A percentile compares a stretch with the other conserved stretches of the same genome.
Evolutionary conservation across 2,329 filamentous ascomycete genomes (phyloP).

Genomic region (Pseudocercospora fuligena): DNA sequence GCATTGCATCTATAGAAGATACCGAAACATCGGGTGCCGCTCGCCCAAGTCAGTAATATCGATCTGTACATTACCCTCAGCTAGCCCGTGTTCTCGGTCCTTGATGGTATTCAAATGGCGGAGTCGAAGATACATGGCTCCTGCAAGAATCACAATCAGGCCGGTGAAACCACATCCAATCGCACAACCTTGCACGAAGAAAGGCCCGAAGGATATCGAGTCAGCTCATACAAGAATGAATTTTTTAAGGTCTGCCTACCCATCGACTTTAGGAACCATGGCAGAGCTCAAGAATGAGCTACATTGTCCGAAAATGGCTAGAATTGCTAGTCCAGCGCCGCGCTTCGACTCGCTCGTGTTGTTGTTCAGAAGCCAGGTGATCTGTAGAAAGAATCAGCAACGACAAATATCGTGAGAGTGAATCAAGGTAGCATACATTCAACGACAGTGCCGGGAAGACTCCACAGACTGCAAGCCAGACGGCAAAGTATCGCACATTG

Average conservation of each 20-base stretch:
- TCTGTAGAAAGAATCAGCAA: not conserved
- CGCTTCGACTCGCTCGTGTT: slow-evolving; percentile 44
- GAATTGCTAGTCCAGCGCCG: slow-evolving; percentile 40
- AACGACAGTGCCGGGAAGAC: slow-evolving; percentile 44
- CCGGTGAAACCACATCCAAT: not conserved
- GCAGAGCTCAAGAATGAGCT: slow-evolving; percentile 8
- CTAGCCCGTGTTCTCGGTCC: too few species aligned
- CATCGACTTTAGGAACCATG: not conserved
- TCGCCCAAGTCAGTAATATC: too few species aligned
- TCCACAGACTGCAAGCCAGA: slow-evolving; percentile 42
- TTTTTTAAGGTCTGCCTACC: not conserved
- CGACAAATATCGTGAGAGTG: too few species aligned
- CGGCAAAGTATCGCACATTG: slow-evolving; percentile 41
- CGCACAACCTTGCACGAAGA: slow-evolving; percentile 3
- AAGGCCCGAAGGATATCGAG: not conserved
- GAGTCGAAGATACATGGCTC: too few species aligned
- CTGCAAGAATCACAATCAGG: too few species aligned
- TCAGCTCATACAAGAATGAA: not conserved
- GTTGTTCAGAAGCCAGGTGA: slow-evolving; percentile 45
- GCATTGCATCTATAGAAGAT: not conserved
- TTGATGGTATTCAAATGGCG: too few species aligned
- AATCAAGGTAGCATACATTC: slow-evolving; percentile 11
- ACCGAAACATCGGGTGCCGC: not conserved
- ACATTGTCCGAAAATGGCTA: slow-evolving; percentile 39
- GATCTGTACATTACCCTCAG: too few species aligned